phyloP scores from a whole-genome alignment of 2,329 filamentous ascomycete species.

The Penicillium verrucosum region DNA sequence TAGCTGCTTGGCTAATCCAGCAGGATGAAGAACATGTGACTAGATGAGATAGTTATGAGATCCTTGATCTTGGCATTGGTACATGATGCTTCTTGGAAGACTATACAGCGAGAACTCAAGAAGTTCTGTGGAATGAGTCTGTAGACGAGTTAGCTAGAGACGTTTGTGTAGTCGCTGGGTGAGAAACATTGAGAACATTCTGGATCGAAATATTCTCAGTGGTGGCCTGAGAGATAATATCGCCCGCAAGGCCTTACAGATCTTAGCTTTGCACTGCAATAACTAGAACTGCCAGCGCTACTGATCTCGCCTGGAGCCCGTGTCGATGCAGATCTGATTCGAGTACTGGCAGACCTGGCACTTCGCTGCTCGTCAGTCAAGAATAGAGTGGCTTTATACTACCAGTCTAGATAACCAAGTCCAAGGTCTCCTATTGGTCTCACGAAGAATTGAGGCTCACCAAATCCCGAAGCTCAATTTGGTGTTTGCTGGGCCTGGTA shows the following conservation, averaged over 20 bases:
- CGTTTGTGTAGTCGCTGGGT: background rate
- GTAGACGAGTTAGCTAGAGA: too few relatives aligned
- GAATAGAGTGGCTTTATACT: background rate
- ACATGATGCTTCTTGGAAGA: background rate
- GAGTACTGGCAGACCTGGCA: background rate
- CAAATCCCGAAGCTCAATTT: background rate
- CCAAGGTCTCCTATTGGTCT: background rate
- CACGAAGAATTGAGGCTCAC: background rate
- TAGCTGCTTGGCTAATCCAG: slow-evolving; percentile 13
- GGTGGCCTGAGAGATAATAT: background rate
- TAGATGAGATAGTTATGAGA: slow-evolving; percentile 16
- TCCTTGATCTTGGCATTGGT: slow-evolving; percentile 4
- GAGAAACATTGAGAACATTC: background rate
- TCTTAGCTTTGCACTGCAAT: background rate
- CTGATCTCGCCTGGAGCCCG: background rate
- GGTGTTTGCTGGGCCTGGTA: background rate
- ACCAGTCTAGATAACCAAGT: background rate
- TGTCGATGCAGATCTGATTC: background rate
- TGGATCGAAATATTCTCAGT: background rate
- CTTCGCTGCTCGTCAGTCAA: background rate
- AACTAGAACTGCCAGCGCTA: slow-evolving; percentile 8
- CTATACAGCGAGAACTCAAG: background rate
- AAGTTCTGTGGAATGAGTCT: background rate
- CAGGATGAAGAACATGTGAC: slow-evolving; percentile 19
- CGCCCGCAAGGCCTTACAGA: background rate